These are phyloP conservation scores for Neolentinus lepideus DNA, from an alignment of 1,284 basidiomycete genomes.

Conservation along the genomic window DNA sequence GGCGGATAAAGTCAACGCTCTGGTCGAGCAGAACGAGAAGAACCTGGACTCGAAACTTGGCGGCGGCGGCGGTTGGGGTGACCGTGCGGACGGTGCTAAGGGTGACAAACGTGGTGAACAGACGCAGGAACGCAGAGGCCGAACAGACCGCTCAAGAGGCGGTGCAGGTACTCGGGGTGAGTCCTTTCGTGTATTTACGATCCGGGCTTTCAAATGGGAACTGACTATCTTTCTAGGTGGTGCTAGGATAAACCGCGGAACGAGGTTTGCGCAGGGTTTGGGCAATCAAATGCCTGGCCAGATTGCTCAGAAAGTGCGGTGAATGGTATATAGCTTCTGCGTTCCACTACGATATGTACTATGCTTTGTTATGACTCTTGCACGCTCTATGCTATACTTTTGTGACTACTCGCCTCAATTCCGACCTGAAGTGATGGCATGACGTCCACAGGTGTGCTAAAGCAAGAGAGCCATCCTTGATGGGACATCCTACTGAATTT, in stretches of 20 bases:
- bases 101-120: constrained; percentile 76
- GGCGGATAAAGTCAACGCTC: constrained; percentile 79
- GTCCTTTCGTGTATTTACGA: no score
- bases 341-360: background rate
- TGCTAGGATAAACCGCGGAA: constrained; percentile 58
- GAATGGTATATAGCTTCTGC: background rate
- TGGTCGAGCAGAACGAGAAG: constrained; percentile 98
- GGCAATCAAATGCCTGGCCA: constrained; percentile 64
- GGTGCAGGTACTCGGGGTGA: constrained; percentile 36
- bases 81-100: constrained; percentile 62
- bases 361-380: background rate
- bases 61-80: constrained; percentile 56
- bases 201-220: background rate
- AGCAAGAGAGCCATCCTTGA: no score
- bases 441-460: no score
- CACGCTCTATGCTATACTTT: background rate
- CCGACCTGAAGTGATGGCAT: no score
- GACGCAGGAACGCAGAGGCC: constrained; percentile 63
- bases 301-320: background rate
- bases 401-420: background rate
- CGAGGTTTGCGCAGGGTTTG: constrained; percentile 72
- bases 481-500: no score
- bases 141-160: constrained; percentile 58
- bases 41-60: constrained; percentile 87
- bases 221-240: constrained; percentile 32